Percentiles rank a stretch among this genome's conserved stretches.
phyloP scores from a whole-genome alignment of 1,284 basidiomycete species.

The Coniferiporia weirii region DNA sequence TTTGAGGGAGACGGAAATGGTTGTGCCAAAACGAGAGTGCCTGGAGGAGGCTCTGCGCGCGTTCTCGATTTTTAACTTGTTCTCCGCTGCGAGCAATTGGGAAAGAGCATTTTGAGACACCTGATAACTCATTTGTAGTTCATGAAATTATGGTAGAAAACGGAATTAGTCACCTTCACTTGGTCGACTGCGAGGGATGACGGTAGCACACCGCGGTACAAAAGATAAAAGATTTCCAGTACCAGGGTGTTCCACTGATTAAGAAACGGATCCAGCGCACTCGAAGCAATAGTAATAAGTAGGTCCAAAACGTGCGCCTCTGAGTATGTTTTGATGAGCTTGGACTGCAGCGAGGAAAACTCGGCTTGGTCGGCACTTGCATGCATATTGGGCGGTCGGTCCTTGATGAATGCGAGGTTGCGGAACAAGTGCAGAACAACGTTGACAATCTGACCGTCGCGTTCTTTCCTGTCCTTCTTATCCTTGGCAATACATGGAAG shows the following conservation, averaged over 20 bases:
- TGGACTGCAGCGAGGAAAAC: slow-evolving; percentile 71
- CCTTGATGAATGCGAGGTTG: slow-evolving; percentile 87
- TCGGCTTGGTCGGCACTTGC: slow-evolving; percentile 73
- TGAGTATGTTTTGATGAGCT: slow-evolving; percentile 65
- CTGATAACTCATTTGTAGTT: slow-evolving; percentile 31
- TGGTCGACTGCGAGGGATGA: slow-evolving; percentile 61
- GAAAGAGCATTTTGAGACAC: slow-evolving; percentile 58
- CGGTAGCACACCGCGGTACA: slow-evolving; percentile 75
- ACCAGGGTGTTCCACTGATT: slow-evolving; percentile 82
- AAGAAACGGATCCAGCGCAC: slow-evolving; percentile 66
- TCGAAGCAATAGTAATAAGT: slow-evolving; percentile 78
- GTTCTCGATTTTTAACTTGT: slow-evolving; percentile 50
- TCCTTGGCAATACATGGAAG: slow-evolving; percentile 65
- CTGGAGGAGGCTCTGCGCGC: slow-evolving; percentile 67
- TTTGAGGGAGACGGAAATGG: slow-evolving; percentile 72
- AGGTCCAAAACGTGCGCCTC: slow-evolving; percentile 75
- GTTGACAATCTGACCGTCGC: slow-evolving; percentile 82
- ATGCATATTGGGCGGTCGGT: slow-evolving; percentile 64
- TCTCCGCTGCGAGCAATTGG: slow-evolving; percentile 69
- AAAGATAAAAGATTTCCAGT: slow-evolving; percentile 85
- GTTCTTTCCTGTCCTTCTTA: slow-evolving; percentile 60
- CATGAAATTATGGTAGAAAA: slow-evolving; percentile 10
- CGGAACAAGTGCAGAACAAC: slow-evolving; percentile 86
- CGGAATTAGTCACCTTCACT: slow-evolving; percentile 46
- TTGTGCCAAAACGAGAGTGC: slow-evolving; percentile 92